Conservation (phyloP, 2,329 filamentous ascomycete species). For the Aspergillus aculeatus region DNA sequence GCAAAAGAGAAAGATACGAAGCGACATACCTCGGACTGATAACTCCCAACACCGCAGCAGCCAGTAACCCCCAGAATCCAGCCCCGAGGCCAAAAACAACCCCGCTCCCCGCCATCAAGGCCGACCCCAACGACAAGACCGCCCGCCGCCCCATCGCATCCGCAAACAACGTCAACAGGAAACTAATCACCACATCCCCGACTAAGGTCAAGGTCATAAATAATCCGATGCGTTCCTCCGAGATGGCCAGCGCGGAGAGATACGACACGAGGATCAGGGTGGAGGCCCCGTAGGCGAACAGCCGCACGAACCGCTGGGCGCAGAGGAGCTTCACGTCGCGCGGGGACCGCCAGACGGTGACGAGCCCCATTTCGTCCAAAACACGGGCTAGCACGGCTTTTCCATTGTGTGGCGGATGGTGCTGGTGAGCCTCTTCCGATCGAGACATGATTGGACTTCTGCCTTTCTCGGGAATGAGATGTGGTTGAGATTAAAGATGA, state of each 20-base stretch:
- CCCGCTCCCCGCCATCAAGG: constrained; percentile 59
- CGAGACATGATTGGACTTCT: neutral
- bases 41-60: constrained; percentile 60
- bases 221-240: constrained; percentile 60
- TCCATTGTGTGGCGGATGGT: neutral
- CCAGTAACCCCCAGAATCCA: constrained; percentile 60
- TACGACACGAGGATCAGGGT: constrained; percentile 63
- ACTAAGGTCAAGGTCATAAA: constrained; percentile 65
- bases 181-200: constrained; percentile 60
- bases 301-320: constrained; percentile 49
- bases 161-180: constrained; percentile 58
- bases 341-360: constrained; percentile 38
- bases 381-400: neutral
- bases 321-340: constrained; percentile 41
- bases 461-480: neutral
- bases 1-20: neutral
- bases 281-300: constrained; percentile 64
- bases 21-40: constrained; percentile 53
- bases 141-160: constrained; percentile 58
- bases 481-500: neutral
- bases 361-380: constrained; percentile 37
- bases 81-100: constrained; percentile 54
- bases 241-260: constrained; percentile 55
- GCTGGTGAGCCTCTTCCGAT: neutral
- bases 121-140: constrained; percentile 54